phyloP scores from a whole-genome alignment of 2,329 filamentous ascomycete species.

The Exophiala spinifera region DNA sequence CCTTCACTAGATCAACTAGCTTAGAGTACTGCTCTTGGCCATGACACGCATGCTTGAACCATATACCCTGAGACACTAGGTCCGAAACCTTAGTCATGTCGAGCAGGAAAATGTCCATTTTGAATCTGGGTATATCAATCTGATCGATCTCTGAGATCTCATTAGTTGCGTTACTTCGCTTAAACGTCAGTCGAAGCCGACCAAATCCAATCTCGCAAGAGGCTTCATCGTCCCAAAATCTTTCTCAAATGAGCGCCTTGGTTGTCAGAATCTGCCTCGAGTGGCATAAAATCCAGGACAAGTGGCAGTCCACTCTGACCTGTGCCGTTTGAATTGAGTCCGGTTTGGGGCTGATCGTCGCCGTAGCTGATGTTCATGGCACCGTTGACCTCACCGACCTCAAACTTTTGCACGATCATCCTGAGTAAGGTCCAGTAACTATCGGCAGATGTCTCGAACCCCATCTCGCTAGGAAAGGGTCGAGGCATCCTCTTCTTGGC shows the following conservation, averaged over 20 bases:
- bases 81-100: too few species aligned
- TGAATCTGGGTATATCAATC: too few species aligned
- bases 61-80: too few species aligned
- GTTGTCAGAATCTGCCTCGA: constrained; percentile 23
- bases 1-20: too few species aligned
- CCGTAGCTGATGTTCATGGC: constrained; percentile 3
- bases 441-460: constrained; percentile 33
- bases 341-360: neutral
- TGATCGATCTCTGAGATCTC: neutral
- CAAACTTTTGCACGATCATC: constrained; percentile 21
- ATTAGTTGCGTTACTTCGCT: neutral
- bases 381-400: constrained; percentile 1
- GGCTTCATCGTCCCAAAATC: constrained; percentile 6
- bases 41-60: too few species aligned
- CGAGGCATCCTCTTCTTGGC: constrained; percentile 33
- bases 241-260: constrained; percentile 25
- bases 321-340: constrained; percentile 1
- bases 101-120: too few species aligned
- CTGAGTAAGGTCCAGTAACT: constrained; percentile 25
- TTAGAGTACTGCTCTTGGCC: too few species aligned
- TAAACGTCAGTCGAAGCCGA: neutral
- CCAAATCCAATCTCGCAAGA: neutral
- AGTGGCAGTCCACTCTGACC: neutral
- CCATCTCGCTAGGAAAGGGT: constrained; percentile 39
- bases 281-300: constrained; percentile 21